Base-by-base conservation (phyloP, 352 stramenopile species). In the Pythium coloratum region DNA sequence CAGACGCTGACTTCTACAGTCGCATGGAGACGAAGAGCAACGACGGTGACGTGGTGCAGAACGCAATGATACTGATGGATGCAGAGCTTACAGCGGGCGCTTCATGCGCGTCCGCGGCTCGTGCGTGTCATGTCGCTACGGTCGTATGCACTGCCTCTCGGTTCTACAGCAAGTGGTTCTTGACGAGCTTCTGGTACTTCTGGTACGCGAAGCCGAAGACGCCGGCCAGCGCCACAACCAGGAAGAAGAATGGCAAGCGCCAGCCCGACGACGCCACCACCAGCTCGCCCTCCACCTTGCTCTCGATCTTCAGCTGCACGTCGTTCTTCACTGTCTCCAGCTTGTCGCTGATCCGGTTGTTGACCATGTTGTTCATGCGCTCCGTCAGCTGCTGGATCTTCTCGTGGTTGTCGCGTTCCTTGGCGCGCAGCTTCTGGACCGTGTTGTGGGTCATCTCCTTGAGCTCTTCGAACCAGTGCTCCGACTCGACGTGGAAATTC, bases 121-220 rank as follows among this genome's bases (percentile, higher is more conserved):
- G 14, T 44, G 42, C 18, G 2, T 50, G 18, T 50, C 42, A 7
- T 50, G n/a, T 50, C 42, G 42, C 42, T 20, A 50, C 36, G 36
- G 12, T 42, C 16, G 12, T 47, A 50, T 67, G 50, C 64, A 42
- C 34, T 24, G 20, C 20, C 20, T 24, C 20, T 24, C 20, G 20
- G 20, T 24, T 69, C 58, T 89, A 95, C 64, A 92, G 82, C 66
- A 95, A 70, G 66, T 94, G 88, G 67, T 78, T 92, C 80, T 94
- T 94, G 61, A 92, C 69, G 28, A 95, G 76, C 64, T 92, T 88
- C 73, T 88, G 84, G 78, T 95, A 95, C 78, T 95, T 94, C 50
- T 88, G 80, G 79, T 95, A 95, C 20, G 81, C 82, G 32, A 91
- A 80, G 47, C 77, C 81, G 34, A 90, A 64, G 26, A 68, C 75